Evolutionary conservation across 768 basidiomycete genomes (phyloP).

Genomic region (Lentinula detonsa): DNA sequence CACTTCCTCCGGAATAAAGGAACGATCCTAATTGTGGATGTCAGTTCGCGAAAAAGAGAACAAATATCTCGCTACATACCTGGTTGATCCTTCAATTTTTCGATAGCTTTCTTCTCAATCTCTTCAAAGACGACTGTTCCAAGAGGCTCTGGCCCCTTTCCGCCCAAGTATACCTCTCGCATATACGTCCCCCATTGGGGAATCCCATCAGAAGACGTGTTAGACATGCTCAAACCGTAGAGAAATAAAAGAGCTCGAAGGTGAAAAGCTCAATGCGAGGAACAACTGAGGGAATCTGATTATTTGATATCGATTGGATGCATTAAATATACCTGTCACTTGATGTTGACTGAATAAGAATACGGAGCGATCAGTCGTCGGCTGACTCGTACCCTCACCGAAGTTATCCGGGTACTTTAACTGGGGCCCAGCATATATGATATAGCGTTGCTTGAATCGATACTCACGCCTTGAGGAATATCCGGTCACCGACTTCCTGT

Average conservation of each 20-base stretch:
- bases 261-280: neutral
- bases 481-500: too few relatives aligned
- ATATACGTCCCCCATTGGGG: conserved; percentile 35
- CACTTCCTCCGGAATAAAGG: conserved; percentile 72
- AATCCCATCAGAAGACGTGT: neutral
- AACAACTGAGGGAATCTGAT: neutral
- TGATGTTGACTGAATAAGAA: neutral
- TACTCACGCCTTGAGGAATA: too few relatives aligned
- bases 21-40: conserved; percentile 42
- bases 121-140: conserved; percentile 59
- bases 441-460: too few relatives aligned
- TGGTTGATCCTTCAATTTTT: conserved; percentile 51
- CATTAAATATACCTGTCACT: neutral
- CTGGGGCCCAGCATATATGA: neutral
- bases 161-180: conserved; percentile 30
- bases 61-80: conserved; percentile 27
- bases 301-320: neutral
- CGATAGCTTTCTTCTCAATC: conserved; percentile 61
- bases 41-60: neutral
- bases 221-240: neutral
- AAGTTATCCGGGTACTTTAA: neutral
- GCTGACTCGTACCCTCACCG: neutral
- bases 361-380: neutral
- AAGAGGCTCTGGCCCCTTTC: conserved; percentile 36
- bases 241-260: neutral